Evolutionary conservation across 176 grass and related monocot species (phyloP), one percentile per base, ranked within the genome.

Genomic region (Dendrocalamus sinicus): DNA sequence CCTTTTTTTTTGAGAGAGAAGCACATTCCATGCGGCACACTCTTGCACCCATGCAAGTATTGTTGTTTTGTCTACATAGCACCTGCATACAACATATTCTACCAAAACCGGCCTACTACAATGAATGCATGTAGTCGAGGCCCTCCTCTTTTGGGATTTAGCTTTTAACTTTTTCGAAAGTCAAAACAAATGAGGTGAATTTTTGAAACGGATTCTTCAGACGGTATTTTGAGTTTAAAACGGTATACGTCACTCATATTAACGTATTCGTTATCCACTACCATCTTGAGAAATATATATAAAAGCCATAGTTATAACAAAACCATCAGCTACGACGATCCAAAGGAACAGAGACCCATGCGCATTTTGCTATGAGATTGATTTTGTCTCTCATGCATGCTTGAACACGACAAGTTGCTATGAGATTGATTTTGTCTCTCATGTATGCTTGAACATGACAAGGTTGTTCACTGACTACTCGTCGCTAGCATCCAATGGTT

Each of bases 211-310:
- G 4, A 39, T 39, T 39, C 37, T 39, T 39, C 37, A 39, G 0
- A 39, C 37, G 0, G 4, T 39, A 5, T 39, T 39, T 5, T 2
- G 37, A 39, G 4, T 5, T 39, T 5, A 37, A 37, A 37, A 37
- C 4, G 4, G 3, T 37, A 37, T 37, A 0, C 4, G 4, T 37
- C 4, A 0, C 4, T 0, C 35, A 4, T 37, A 37, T 37, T 4
- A 39, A 2, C 37, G 37, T 39, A 39, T 39, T 0, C 37, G 0
- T 5, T 5, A 5, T 39, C 37, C 4, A 0, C 4, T 39, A 5
- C 4, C 4, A 39, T 39, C 0, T 39, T 2, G 4, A 39, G 37
- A 39, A 5, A 39, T 5, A 39, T 0, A 39, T 4, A 39, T 39
- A 39, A 39, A 39, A 39, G 4, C 4, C 4, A 37, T 37, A 37